Percentiles rank a stretch among this genome's conserved stretches.
These are phyloP conservation scores for Wickerhamomyces xylosicus DNA, from an alignment of 805 yeast species.

Conservation along the genomic window DNA sequence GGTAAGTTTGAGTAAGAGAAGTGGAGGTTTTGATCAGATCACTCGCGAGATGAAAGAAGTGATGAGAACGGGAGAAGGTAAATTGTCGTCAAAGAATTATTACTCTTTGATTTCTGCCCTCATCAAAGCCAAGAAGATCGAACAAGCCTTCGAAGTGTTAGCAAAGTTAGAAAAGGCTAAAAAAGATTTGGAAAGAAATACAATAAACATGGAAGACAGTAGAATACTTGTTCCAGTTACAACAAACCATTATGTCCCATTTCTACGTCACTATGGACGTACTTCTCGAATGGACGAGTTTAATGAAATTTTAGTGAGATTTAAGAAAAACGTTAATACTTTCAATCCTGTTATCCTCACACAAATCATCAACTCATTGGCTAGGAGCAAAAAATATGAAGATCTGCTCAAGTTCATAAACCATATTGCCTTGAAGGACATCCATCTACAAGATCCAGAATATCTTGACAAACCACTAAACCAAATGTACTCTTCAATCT, in stretches of 20 bases:
- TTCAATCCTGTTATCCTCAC: conserved; percentile 27
- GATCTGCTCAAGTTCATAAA: conserved; percentile 26
- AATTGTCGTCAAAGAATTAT: conserved; percentile 15
- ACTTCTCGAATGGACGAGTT: conserved; percentile 19
- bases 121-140: conserved; percentile 14
- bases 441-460: conserved; percentile 7
- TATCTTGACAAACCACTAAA: conserved; percentile 1
- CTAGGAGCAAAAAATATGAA: conserved; percentile 19
- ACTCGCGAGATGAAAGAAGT: conserved; percentile 7
- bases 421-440: conserved; percentile 14
- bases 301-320: conserved; percentile 19
- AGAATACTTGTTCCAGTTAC: conserved; percentile 25
- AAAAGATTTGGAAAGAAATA: conserved; percentile 9
- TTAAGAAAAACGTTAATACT: conserved; percentile 20
- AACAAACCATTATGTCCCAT: conserved; percentile 30
- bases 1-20: conserved; percentile 7
- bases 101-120: conserved; percentile 19
- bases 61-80: conserved; percentile 3
- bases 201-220: conserved; percentile 1
- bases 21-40: conserved; percentile 8
- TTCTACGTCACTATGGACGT: conserved; percentile 25
- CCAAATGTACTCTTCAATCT: conserved; percentile 22
- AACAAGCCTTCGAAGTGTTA: conserved; percentile 24
- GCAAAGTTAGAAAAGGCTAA: conserved; percentile 21
- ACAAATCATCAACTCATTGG: conserved; percentile 25